Evolutionary conservation across 352 stramenopile genomes (phyloP).

Genomic region (Poterioochromonas sp.): DNA sequence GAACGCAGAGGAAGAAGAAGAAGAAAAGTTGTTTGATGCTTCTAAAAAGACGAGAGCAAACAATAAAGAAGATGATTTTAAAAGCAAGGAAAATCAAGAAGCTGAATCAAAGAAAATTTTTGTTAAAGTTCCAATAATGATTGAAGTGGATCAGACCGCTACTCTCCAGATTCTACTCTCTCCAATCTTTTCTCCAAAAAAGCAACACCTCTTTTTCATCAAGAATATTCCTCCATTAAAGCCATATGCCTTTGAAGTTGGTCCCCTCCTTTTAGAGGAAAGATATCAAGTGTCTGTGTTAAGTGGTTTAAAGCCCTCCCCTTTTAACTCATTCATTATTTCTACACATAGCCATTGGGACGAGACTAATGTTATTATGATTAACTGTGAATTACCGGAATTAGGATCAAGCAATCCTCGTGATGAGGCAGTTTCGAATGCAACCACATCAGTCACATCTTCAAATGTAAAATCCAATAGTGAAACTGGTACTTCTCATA

Average conservation of each 20-base stretch:
- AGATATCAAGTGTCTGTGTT: neutral
- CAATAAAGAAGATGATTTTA: neutral
- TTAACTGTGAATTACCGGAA: neutral
- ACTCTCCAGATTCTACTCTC: neutral
- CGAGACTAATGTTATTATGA: neutral
- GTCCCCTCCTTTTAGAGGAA: neutral
- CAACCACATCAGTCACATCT: too few relatives aligned
- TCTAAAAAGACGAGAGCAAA: neutral
- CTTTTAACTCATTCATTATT: neutral
- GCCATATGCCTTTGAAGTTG: neutral
- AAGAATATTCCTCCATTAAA: neutral
- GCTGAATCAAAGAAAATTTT: too few relatives aligned
- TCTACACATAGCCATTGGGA: neutral
- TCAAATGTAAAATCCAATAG: too few relatives aligned
- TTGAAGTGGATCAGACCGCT: neutral
- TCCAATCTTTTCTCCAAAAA: neutral
- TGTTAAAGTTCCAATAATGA: neutral
- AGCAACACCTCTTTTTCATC: neutral
- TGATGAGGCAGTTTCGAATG: too few relatives aligned
- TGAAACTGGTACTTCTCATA: too few relatives aligned
- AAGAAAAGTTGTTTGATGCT: neutral
- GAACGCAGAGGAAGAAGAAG: neutral
- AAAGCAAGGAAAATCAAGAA: neutral
- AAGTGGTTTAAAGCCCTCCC: neutral
- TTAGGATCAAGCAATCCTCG: too few relatives aligned